phyloP scores from a whole-genome alignment of 768 basidiomycete genomes.

The Lentinula aciculospora region DNA sequence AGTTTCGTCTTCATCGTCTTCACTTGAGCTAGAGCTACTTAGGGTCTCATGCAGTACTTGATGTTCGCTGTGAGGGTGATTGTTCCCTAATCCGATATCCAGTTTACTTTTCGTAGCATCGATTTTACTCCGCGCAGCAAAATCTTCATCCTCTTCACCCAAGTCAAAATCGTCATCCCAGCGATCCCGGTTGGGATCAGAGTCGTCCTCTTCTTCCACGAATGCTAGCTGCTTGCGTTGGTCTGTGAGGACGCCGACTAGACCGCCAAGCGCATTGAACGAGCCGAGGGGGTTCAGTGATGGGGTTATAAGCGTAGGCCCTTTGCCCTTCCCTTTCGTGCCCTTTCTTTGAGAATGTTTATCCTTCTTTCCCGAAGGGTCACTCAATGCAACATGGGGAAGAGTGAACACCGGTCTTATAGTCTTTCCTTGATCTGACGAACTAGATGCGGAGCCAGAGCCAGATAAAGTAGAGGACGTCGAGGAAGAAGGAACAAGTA shows the following conservation, averaged over 20 bases:
- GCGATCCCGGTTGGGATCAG: conserved; percentile 50
- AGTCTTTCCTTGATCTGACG: not conserved
- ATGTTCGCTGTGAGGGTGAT: not conserved
- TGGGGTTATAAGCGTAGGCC: conserved; percentile 1
- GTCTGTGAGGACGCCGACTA: not conserved
- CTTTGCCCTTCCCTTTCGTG: not conserved
- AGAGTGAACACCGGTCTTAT: conserved; percentile 1
- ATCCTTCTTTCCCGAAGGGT: not conserved
- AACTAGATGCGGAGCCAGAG: not conserved
- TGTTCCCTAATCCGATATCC: not conserved
- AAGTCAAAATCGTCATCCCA: conserved; percentile 98
- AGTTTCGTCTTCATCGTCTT: not conserved
- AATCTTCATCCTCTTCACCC: conserved; percentile 1
- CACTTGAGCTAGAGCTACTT: not conserved
- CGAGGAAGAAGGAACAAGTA: not conserved
- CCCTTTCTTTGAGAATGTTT: not conserved
- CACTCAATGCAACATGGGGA: not conserved
- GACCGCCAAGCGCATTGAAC: not conserved
- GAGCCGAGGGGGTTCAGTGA: not conserved
- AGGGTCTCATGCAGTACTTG: not conserved
- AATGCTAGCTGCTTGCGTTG: conserved; percentile 1
- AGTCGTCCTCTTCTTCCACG: conserved; percentile 61
- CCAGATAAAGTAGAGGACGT: not conserved
- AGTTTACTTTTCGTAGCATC: not conserved
- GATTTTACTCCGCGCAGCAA: conserved; percentile 3